phyloP scores from a whole-genome alignment of 257 asterid species.

The Cynanchum wilfordii region DNA sequence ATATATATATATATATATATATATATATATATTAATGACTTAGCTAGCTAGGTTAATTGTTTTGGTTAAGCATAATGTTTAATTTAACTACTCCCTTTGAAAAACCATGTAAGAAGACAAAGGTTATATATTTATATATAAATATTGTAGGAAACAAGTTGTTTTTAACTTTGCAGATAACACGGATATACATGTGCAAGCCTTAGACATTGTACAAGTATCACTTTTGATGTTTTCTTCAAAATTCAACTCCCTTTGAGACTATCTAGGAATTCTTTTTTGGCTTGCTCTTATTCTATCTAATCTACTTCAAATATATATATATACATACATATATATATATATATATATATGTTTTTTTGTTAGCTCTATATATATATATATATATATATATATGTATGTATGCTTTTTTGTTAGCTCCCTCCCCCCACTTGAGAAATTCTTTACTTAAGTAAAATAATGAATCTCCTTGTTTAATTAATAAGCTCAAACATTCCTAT shows the following conservation, averaged over 20 bases:
- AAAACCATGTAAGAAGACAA: slow-evolving; percentile 55
- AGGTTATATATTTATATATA: background rate
- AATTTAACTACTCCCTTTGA: slow-evolving; percentile 77
- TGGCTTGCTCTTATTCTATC: slow-evolving; percentile 22
- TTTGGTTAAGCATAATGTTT: slow-evolving; percentile 17
- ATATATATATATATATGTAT: no score
- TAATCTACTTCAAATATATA: background rate
- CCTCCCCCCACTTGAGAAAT: background rate
- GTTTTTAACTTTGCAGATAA: slow-evolving; percentile 40
- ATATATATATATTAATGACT: slow-evolving; percentile 6
- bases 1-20: background rate
- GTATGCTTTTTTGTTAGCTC: background rate
- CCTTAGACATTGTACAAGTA: slow-evolving; percentile 10
- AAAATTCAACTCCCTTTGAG: slow-evolving; percentile 38
- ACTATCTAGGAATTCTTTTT: slow-evolving; percentile 46
- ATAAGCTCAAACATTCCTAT: background rate
- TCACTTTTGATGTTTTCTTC: slow-evolving; percentile 20
- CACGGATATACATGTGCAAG: slow-evolving; percentile 68
- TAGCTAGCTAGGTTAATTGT: slow-evolving; percentile 19
- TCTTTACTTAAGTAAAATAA: background rate
- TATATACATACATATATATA: no score
- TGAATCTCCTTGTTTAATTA: background rate
- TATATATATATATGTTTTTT: no score
- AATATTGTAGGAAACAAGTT: slow-evolving; percentile 13
- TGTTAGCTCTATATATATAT: no score